Evolutionary conservation across 805 yeast genomes (phyloP), one percentile per base, ranked within the genome.

Genomic region (Candida ponderosae): DNA sequence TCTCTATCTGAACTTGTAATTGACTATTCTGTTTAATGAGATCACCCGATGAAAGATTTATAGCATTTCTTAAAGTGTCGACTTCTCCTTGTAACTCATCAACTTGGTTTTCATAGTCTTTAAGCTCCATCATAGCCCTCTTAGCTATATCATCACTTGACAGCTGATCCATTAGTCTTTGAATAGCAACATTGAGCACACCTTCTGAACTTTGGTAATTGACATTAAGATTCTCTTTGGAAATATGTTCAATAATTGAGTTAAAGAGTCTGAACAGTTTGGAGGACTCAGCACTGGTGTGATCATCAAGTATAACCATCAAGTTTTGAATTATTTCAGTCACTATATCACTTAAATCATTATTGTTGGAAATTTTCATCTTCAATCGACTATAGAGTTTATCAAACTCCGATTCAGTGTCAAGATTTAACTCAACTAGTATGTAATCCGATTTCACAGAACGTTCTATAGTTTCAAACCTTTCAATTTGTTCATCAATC

Each of bases 61-160:
- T 19, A 3, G 46, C 38, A 3, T 33, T 32, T 33, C 45, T 47
- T 24, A 53, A 38, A 1, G 28, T 17, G 11, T 20, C 19, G 10
- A 51, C 41, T 26, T 52, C 48, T 2, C 27, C 20, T 18, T 45
- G 55, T 14, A 79, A 71, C 34, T 61, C 64, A 40, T 63, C 64
- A 1, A 70, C 68, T 18, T 56, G 56, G 33, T 50, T 50, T 28
- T 63, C 59, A 15, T 70, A 63, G 11, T 63, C 68, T 37, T 65
- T 68, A 8, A 71, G 68, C 34, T 78, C 82, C 36, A 46, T 55
- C 40, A 58, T 64, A 43, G 93, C 87, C 36, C 76, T 67, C 31
- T 76, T 62, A 13, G 89, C 89, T 59, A 79, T 75, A 35, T 81
- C 89, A 53, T 86, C 95, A 1, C 89, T 80, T 38, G 76, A 70